These are phyloP conservation scores for Yamadazyma spencermartinsiae DNA, from an alignment of 1,139 yeast genomes.

Conservation along the genomic window DNA sequence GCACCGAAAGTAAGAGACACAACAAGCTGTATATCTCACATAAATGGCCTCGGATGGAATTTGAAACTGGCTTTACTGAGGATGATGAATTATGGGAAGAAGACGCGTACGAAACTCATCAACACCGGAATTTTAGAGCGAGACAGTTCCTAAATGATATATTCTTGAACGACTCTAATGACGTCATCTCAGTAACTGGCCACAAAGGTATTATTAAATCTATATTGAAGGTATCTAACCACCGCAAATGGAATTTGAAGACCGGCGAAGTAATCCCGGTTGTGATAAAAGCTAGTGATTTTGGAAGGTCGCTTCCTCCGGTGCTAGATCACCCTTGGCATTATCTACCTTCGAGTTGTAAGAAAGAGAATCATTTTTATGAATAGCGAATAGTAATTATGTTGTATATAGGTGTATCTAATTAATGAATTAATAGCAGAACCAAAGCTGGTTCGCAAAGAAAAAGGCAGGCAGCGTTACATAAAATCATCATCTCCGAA, in stretches of 20 bases:
- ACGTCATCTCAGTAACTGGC: constrained; percentile 32
- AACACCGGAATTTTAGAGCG: constrained; percentile 31
- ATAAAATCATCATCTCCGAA: constrained; percentile 83
- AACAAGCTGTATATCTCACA: constrained; percentile 22
- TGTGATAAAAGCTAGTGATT: constrained; percentile 15
- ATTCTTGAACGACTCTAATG: constrained; percentile 26
- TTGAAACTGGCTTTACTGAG: constrained; percentile 31
- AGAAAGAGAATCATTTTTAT: not conserved
- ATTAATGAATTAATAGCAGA: not conserved
- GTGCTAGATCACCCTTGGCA: constrained; percentile 18
- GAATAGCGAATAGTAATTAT: not conserved
- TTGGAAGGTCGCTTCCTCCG: constrained; percentile 10
- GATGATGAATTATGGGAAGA: constrained; percentile 30
- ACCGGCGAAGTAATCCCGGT: constrained; percentile 28
- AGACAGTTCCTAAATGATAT: constrained; percentile 30
- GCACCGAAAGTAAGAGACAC: constrained; percentile 38
- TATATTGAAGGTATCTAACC: constrained; percentile 28
- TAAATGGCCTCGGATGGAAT: constrained; percentile 25
- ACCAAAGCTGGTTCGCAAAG: not conserved
- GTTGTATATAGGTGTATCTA: not conserved
- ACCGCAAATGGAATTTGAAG: constrained; percentile 21
- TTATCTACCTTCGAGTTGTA: constrained; percentile 16
- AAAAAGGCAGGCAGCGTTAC: constrained; percentile 39
- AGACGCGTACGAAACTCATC: constrained; percentile 24
- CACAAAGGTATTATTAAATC: constrained; percentile 37